Evolutionary conservation across 257 asterid species (phyloP).

Genomic region (Solanum rostratum): DNA sequence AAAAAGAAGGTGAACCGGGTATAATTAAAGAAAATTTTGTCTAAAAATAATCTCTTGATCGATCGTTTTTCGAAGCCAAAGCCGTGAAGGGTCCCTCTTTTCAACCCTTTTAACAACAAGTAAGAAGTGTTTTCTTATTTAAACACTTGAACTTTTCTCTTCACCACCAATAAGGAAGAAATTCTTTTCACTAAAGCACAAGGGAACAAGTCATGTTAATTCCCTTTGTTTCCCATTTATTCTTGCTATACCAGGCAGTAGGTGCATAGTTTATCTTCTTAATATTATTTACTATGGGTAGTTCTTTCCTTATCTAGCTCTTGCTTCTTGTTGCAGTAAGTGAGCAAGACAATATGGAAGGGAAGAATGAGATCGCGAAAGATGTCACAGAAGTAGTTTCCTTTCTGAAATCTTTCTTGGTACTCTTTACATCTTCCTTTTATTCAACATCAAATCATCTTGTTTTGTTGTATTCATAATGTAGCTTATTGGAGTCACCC

Average conservation of each 20-base stretch:
- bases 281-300: neutral
- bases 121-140: no score
- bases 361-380: constrained; percentile 15
- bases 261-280: neutral
- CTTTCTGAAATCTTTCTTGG: neutral
- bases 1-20: no score
- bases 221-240: no score
- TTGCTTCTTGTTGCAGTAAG: constrained; percentile 4
- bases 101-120: no score
- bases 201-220: no score
- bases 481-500: constrained; percentile 33
- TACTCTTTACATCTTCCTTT: neutral
- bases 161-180: no score
- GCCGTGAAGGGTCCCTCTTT: no score
- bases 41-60: no score
- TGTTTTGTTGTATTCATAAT: neutral
- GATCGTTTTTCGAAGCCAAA: no score
- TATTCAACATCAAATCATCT: neutral
- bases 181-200: no score
- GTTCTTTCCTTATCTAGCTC: neutral
- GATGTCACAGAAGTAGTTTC: constrained; percentile 25
- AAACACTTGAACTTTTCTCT: no score
- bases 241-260: neutral
- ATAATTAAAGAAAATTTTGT: no score
- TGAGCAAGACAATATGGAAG: constrained; percentile 11